phyloP scores from a whole-genome alignment of 208 protist genomes.

The Novymonas esmeraldas region DNA sequence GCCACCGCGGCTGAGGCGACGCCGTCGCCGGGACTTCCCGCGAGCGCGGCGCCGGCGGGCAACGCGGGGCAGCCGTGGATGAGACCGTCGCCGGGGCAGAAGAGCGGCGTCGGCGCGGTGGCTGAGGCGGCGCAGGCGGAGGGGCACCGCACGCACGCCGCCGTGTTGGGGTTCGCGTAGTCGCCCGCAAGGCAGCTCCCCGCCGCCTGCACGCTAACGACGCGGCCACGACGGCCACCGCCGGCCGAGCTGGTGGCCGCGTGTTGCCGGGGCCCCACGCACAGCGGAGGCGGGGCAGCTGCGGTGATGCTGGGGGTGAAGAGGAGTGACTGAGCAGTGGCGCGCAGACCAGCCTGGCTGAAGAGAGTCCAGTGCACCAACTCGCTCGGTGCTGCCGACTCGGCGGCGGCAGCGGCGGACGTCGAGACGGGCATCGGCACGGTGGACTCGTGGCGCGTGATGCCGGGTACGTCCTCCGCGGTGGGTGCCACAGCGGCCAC shows the following conservation, averaged over 20 bases:
- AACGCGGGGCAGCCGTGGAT: constrained; percentile 27
- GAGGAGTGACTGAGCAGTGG: constrained; percentile 2
- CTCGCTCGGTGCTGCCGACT: neutral
- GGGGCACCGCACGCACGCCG: constrained; percentile 17
- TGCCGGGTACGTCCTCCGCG: constrained; percentile 9
- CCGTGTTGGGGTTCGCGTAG: constrained; percentile 8
- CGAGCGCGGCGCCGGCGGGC: constrained; percentile 9
- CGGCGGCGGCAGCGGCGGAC: neutral
- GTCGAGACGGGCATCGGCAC: constrained; percentile 2
- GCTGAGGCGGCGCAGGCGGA: constrained; percentile 7
- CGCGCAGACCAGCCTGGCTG: neutral
- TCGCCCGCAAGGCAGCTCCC: constrained; percentile 14
- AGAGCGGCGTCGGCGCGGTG: constrained; percentile 6
- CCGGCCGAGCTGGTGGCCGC: too few relatives aligned
- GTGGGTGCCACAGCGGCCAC: constrained; percentile 1
- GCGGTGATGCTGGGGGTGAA: constrained; percentile 11
- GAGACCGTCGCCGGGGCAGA: constrained; percentile 33
- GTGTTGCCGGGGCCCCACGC: too few relatives aligned
- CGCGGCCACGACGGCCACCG: neutral
- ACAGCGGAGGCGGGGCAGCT: neutral
- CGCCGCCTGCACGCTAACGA: neutral
- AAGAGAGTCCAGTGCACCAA: constrained; percentile 6
- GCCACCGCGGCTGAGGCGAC: neutral
- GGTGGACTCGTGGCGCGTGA: constrained; percentile 24
- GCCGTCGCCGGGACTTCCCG: constrained; percentile 9